Evolutionary conservation across 163 green algal species (phyloP), one percentile per base, ranked within the genome.

Genomic region (Scenedesmus sp.): DNA sequence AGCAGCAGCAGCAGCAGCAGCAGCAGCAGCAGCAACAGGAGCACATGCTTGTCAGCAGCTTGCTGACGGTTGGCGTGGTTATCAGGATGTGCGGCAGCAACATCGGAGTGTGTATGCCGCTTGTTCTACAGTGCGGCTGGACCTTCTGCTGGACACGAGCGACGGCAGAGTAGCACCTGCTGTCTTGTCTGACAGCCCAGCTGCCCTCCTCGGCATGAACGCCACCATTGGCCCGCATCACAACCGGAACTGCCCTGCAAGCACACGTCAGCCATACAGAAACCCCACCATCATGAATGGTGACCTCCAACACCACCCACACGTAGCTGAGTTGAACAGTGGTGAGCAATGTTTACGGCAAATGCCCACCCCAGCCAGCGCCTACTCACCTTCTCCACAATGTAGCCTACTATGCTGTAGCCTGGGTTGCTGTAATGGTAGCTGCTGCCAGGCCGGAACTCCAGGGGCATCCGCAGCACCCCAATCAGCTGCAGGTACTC

Each of bases 391-490:
- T 90, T 83, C 22, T 90, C 86, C n/a, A 90, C n/a, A 43, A 90
- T 35, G 46, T 90, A 73, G 4, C 86, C 86, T 1, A 61, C 65
- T 1, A 90, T 51, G 20, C 35, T 85, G 70, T 85, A 90, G 10
- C 73, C 73, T 22, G 70, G 61, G 33, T 90, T 90, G 70, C 70
- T 84, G 73, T 90, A 90, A n/a, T 83, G 73, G 37, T 90, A 90
- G 24, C 18, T 24, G 42, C 18, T 59, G 42, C 86, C 86, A 20
- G 86, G 86, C 20, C 15, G 7, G 33, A 90, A 90, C 9, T 90
- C 86, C n/a, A 90, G 86, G 0, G 86, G 72, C 73, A 78, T 53
- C 0, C 26, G 22, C 86, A 90, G 37, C n/a, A 85, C 46, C 3
- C 86, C 70, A 61, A 49, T 85, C 2, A 85, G 22, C n/a, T 37